These are phyloP conservation scores for Ceriops decandra DNA, from an alignment of 345 rosid species.

Conservation along the genomic window DNA sequence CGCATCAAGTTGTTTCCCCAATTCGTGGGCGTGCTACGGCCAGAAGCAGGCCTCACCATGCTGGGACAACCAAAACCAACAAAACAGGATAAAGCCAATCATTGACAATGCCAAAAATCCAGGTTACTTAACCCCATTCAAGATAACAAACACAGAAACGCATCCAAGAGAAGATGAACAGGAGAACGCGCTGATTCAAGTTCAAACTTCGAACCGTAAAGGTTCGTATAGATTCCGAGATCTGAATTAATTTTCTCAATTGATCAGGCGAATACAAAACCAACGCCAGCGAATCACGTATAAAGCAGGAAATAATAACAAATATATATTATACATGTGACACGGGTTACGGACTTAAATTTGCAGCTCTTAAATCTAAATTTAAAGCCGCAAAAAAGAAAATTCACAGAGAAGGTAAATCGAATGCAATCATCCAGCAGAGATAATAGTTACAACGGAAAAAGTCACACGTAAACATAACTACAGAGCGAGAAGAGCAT, in stretches of 20 bases:
- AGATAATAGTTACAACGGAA: background rate
- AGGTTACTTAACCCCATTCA: background rate
- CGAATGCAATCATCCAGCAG: background rate
- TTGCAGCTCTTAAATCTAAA: too few relatives aligned
- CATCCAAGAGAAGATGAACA: background rate
- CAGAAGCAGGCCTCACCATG: constrained; percentile 16
- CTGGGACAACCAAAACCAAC: constrained; percentile 9
- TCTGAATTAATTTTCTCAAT: background rate
- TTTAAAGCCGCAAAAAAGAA: too few relatives aligned
- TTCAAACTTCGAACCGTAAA: background rate
- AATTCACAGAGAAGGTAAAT: too few relatives aligned
- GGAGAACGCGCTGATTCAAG: too few relatives aligned
- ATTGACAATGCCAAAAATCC: too few relatives aligned
- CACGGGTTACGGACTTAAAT: too few relatives aligned
- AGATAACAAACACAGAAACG: background rate
- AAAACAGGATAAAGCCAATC: background rate
- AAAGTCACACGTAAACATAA: too few relatives aligned
- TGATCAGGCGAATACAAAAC: too few relatives aligned
- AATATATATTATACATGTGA: too few relatives aligned
- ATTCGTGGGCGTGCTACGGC: constrained; percentile 3
- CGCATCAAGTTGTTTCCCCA: constrained; percentile 20
- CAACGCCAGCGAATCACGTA: too few relatives aligned
- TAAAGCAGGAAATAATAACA: too few relatives aligned
- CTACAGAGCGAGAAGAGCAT: constrained; percentile 24
- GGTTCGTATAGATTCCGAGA: background rate